Percentiles rank a stretch among this genome's conserved stretches.
These are phyloP conservation scores for Pelargonium australe DNA, from an alignment of 441 rosid genomes.

Conservation along the genomic window DNA sequence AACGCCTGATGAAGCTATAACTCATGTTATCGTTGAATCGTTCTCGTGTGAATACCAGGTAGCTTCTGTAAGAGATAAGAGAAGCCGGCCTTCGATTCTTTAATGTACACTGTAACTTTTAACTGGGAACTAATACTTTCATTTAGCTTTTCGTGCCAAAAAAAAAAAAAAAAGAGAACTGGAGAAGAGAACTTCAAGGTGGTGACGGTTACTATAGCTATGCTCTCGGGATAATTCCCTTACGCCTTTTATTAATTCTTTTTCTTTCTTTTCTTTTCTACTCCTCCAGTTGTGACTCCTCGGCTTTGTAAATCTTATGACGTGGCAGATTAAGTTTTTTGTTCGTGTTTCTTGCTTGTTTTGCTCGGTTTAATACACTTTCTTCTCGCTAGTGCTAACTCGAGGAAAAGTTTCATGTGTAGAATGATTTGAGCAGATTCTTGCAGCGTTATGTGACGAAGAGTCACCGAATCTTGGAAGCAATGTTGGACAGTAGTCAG, in stretches of 20 bases:
- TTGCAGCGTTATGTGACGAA: too few species aligned
- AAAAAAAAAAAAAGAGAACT: constrained; percentile 10
- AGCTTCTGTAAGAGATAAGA: constrained; percentile 31
- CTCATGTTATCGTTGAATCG: constrained; percentile 24
- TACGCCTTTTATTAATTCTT: constrained; percentile 4
- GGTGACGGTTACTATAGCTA: constrained; percentile 28
- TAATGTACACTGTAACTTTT: constrained; percentile 48
- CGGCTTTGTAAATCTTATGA: constrained; percentile 14
- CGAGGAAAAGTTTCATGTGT: neutral
- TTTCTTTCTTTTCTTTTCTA: neutral
- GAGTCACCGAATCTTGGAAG: too few species aligned
- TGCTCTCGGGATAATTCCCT: constrained; percentile 18
- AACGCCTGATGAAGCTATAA: constrained; percentile 23
- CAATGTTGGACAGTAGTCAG: too few species aligned
- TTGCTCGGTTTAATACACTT: neutral
- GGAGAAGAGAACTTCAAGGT: constrained; percentile 30
- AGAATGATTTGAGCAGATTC: too few species aligned
- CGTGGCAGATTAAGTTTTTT: constrained; percentile 5
- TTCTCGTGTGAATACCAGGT: constrained; percentile 44
- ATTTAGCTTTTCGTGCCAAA: constrained; percentile 29
- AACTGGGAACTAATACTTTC: constrained; percentile 35
- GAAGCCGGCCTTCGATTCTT: constrained; percentile 44
- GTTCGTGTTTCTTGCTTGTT: neutral
- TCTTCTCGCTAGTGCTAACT: neutral
- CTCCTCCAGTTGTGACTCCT: constrained; percentile 9